These are phyloP conservation scores for Diphasiastrum complanatum DNA, from an alignment of 83 land plant genomes.

Conservation along the genomic window DNA sequence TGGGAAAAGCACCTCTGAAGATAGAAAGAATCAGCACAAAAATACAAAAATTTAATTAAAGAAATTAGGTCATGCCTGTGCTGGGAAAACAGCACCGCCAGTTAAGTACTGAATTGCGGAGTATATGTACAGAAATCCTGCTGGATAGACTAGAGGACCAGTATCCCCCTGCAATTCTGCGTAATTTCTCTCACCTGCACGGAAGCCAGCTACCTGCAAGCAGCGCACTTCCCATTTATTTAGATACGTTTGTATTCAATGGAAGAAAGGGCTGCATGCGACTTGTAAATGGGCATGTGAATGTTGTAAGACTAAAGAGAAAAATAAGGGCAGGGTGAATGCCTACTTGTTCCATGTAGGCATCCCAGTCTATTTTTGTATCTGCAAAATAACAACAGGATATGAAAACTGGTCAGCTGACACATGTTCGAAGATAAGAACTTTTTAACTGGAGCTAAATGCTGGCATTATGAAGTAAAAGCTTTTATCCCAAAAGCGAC, in stretches of 20 bases:
- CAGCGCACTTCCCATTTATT: no score
- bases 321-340: neutral
- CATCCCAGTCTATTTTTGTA: conserved; percentile 97
- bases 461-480: no score
- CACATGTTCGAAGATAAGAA: no score
- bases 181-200: conserved; percentile 83
- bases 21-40: neutral
- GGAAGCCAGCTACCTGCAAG: conserved; percentile 84
- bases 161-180: conserved; percentile 77
- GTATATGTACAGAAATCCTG: conserved; percentile 85
- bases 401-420: no score
- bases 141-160: conserved; percentile 92
- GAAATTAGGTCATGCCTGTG: conserved; percentile 51
- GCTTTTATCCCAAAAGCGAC: no score
- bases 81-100: conserved; percentile 69
- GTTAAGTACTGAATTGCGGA: conserved; percentile 67
- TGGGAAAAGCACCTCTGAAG: no score
- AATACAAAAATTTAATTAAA: neutral
- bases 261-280: no score
- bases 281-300: no score
- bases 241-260: no score
- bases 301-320: no score
- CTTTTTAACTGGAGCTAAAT: no score
- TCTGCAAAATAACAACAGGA: conserved; percentile 34
- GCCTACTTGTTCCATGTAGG: conserved; percentile 87